Conservation (phyloP, 2,329 filamentous ascomycete species). For the Daldinia eschscholtzii region DNA sequence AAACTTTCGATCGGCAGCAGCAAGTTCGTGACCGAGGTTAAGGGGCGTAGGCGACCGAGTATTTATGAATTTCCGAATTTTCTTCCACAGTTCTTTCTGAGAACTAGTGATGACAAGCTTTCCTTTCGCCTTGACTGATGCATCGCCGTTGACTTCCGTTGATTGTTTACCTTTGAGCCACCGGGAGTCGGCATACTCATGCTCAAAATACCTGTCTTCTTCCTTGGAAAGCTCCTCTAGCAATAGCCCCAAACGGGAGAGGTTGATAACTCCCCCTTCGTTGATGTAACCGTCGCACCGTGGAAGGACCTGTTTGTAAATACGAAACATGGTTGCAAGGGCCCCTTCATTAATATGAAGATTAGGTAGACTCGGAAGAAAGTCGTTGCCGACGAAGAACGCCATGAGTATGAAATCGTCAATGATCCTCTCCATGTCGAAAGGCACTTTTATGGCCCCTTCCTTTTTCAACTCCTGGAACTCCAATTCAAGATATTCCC, state of each 20-base stretch:
- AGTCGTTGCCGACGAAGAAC: conserved; percentile 99
- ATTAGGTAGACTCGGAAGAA: conserved; percentile 94
- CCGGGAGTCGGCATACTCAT: conserved; percentile 86
- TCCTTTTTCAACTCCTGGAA: conserved; percentile 91
- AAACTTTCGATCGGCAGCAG: conserved; percentile 91
- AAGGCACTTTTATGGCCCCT: conserved; percentile 78
- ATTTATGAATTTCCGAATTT: conserved; percentile 84
- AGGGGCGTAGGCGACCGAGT: conserved; percentile 74
- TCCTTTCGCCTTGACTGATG: conserved; percentile 67
- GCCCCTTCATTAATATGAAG: conserved; percentile 99
- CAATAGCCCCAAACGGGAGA: conserved; percentile 81
- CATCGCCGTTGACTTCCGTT: conserved; percentile 75
- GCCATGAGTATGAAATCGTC: conserved; percentile 99
- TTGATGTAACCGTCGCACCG: conserved; percentile 95
- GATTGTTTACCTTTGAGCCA: conserved; percentile 92
- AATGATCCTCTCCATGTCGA: conserved; percentile 95
- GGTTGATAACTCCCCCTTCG: conserved; percentile 91
- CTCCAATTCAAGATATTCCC: conserved; percentile 96
- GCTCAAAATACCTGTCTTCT: conserved; percentile 92
- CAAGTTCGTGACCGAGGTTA: conserved; percentile 78
- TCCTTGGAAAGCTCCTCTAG: conserved; percentile 88
- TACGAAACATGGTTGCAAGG: conserved; percentile 94
- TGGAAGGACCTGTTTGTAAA: conserved; percentile 92
- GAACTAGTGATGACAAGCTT: conserved; percentile 80
- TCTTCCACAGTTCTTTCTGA: conserved; percentile 86